Evolutionary conservation across 306 rosid species (phyloP).

Genomic region (Prunus campanulata): DNA sequence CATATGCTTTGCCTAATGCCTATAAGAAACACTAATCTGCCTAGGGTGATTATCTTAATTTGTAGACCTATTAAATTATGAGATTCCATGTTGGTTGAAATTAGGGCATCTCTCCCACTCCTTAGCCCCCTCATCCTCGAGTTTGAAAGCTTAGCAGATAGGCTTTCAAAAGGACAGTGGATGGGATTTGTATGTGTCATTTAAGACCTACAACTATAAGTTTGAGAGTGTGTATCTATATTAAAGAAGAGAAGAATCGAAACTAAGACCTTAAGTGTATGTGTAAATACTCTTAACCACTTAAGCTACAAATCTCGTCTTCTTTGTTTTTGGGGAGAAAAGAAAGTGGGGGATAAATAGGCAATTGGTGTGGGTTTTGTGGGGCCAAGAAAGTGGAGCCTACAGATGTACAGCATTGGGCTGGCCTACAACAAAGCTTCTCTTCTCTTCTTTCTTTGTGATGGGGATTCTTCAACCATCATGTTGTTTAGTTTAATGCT

Average conservation of each 20-base stretch:
- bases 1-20: background rate
- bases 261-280: too few species aligned
- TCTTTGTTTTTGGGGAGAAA: too few species aligned
- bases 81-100: slow-evolving; percentile 14
- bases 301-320: fast-evolving
- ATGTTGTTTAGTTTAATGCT: too few species aligned
- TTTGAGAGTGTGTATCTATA: background rate
- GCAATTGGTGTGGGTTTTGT: background rate
- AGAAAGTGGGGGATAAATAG: slow-evolving; percentile 1
- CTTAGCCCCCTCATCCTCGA: too few species aligned
- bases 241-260: too few species aligned
- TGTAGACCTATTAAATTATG: background rate
- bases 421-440: slow-evolving; percentile 33
- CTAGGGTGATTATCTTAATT: background rate
- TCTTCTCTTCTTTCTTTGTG: too few species aligned
- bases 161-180: slow-evolving; percentile 5
- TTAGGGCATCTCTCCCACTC: background rate
- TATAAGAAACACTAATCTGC: slow-evolving; percentile 2
- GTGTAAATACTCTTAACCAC: too few species aligned
- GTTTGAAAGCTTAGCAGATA: too few species aligned
- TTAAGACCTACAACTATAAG: background rate
- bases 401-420: slow-evolving; percentile 29
- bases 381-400: too few species aligned
- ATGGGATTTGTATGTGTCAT: slow-evolving; percentile 38
- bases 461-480: too few species aligned